phyloP scores from a whole-genome alignment of 129 eudicot species.

The Erigeron canadensis region DNA sequence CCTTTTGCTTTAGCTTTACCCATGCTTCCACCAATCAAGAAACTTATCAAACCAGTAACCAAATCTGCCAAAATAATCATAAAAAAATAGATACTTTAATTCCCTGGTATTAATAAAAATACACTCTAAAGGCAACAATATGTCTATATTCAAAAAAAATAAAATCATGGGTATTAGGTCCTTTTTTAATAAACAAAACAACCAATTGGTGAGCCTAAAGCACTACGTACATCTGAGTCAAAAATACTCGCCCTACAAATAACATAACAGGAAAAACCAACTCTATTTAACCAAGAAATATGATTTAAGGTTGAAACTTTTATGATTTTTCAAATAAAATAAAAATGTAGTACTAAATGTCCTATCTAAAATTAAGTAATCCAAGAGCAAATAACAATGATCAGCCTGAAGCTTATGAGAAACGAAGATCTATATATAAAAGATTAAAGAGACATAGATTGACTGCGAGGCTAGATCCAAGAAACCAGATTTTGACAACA shows the following conservation, averaged over 20 bases:
- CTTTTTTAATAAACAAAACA: slow-evolving; percentile 4
- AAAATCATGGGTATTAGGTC: slow-evolving; percentile 17
- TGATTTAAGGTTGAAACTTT: slow-evolving; percentile 19
- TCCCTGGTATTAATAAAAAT: background rate
- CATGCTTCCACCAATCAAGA: slow-evolving; percentile 49
- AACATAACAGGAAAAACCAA: no score
- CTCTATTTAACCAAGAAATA: no score
- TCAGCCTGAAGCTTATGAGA: background rate
- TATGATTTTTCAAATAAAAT: slow-evolving; percentile 12
- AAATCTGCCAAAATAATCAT: slow-evolving; percentile 39
- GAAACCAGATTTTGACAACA: slow-evolving; percentile 23
- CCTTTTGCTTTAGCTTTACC: slow-evolving; percentile 80
- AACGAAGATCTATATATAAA: slow-evolving; percentile 14
- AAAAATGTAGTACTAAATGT: slow-evolving; percentile 3
- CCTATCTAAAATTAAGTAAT: no score
- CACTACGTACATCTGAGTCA: no score
- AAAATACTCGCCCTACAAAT: no score
- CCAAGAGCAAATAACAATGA: slow-evolving; percentile 16
- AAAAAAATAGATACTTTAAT: background rate
- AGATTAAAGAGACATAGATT: slow-evolving; percentile 11
- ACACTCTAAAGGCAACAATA: slow-evolving; percentile 11
- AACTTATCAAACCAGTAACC: slow-evolving; percentile 25
- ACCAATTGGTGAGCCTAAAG: no score
- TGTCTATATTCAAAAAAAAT: background rate
- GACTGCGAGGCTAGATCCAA: slow-evolving; percentile 30